Base-by-base conservation (phyloP, 2,329 filamentous ascomycete genomes). In the Fusarium bulbicola region DNA sequence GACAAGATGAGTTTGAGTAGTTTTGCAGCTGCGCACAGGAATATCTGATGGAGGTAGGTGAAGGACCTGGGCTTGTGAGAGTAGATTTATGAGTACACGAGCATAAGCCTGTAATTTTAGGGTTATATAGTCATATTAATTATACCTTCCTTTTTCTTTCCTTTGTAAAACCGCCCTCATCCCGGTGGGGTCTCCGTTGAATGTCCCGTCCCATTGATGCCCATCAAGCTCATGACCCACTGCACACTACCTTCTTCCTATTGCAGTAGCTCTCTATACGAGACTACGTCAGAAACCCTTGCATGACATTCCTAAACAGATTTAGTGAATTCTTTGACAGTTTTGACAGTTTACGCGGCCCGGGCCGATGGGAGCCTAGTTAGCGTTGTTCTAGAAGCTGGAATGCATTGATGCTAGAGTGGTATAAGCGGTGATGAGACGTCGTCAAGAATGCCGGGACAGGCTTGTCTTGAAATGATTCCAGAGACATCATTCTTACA, bases 1-100 rank as follows among this genome's bases (percentile, higher is more conserved):
- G 74, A 76, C 13, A 50, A 45, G 7, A 76, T 76, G 74, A 76
- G 74, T 37, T 49, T 76, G 18, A 62, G 74, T 24, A 76, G 72
- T 32, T 76, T 76, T 63, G 74, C 74, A 12, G 74, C 66, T 10
- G 74, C 73, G 2, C 70, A 76, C 18, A 57, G 67, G n/a, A 21
- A 36, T 6, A 28, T 40, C 8, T 54, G 26, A 54, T 13, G 24
- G 26, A 14, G 1, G 50, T 39, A 14, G 7, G 50, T 40, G 24
- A 42, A 18, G 11, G 20, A n/a, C 11, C 11, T 1, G 26, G 20
- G 34, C 50, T 30, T 18, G 50, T 26, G 15, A 54, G 26, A 32
- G 18, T 34, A 30, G 20, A 39, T 8, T 40, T 16, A 61, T 52
- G 52, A 67, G 24, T 14, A 20, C 10, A 64, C 28, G 39, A 67